Evolutionary conservation across 2,329 filamentous ascomycete genomes (phyloP).

Genomic region (Periconia sp.): DNA sequence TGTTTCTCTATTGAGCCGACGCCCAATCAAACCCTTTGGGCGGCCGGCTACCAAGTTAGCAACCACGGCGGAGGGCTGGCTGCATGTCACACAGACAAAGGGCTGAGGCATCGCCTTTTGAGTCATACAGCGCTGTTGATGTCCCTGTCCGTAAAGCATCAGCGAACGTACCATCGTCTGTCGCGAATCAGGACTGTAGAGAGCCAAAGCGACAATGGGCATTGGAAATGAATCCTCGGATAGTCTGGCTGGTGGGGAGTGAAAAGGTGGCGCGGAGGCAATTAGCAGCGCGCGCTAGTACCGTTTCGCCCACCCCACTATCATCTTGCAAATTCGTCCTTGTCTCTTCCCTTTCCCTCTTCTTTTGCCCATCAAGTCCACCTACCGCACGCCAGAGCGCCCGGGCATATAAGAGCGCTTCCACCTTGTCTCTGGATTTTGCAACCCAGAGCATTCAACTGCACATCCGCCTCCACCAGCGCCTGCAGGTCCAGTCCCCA

Average conservation of each 20-base stretch:
- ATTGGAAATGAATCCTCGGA: background rate
- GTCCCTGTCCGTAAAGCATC: no score
- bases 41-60: background rate
- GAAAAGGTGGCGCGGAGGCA: background rate
- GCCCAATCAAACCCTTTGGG: slow-evolving; percentile 12
- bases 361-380: slow-evolving; percentile 9
- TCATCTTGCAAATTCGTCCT: slow-evolving; percentile 1
- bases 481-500: slow-evolving; percentile 13
- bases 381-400: slow-evolving; percentile 18
- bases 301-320: background rate
- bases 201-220: background rate
- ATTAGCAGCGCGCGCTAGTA: background rate
- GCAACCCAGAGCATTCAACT: slow-evolving; percentile 35
- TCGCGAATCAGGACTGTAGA: no score
- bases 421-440: slow-evolving; percentile 30
- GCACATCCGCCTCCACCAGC: slow-evolving; percentile 19
- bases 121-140: no score
- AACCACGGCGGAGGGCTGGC: no score
- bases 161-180: no score
- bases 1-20: no score
- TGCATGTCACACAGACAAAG: no score
- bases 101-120: no score
- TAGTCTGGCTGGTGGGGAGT: background rate
- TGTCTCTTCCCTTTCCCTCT: slow-evolving; percentile 10
- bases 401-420: slow-evolving; percentile 25